Evolutionary conservation across 768 basidiomycete species (phyloP).

Genomic region (Russula sp.): DNA sequence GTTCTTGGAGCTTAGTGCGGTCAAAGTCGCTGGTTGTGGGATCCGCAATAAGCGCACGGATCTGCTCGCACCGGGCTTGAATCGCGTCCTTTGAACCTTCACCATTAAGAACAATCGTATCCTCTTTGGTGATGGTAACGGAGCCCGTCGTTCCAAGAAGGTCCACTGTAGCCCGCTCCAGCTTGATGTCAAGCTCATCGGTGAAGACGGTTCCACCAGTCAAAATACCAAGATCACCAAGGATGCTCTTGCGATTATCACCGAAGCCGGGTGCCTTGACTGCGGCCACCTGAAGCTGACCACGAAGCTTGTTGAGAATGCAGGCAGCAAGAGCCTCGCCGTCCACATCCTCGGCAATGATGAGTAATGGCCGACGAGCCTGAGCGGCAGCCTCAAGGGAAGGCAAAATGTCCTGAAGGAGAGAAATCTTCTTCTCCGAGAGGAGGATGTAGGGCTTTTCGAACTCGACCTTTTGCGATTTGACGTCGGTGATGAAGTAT

Average conservation of each 20-base stretch:
- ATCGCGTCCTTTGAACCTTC: conserved; percentile 88
- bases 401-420: conserved; percentile 92
- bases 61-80: conserved; percentile 92
- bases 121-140: conserved; percentile 96
- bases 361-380: conserved; percentile 84
- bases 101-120: conserved; percentile 94
- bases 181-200: conserved; percentile 89
- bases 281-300: conserved; percentile 89
- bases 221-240: conserved; percentile 95
- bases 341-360: conserved; percentile 97
- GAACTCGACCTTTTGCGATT: conserved; percentile 91
- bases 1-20: conserved; percentile 92
- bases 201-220: conserved; percentile 98
- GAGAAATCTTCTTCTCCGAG: conserved; percentile 96
- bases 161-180: conserved; percentile 84
- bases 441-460: conserved; percentile 95
- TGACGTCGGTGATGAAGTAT: conserved; percentile 98
- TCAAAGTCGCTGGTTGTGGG: conserved; percentile 89
- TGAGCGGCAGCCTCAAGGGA: conserved; percentile 80
- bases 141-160: conserved; percentile 88
- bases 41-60: conserved; percentile 80
- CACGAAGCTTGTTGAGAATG: conserved; percentile 98
- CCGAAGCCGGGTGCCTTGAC: conserved; percentile 99
- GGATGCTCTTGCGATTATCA: conserved; percentile 98
- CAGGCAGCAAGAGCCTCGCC: conserved; percentile 97